These are phyloP conservation scores for Pittosporum tobira DNA, from an alignment of 129 eudicot species.

Conservation along the genomic window DNA sequence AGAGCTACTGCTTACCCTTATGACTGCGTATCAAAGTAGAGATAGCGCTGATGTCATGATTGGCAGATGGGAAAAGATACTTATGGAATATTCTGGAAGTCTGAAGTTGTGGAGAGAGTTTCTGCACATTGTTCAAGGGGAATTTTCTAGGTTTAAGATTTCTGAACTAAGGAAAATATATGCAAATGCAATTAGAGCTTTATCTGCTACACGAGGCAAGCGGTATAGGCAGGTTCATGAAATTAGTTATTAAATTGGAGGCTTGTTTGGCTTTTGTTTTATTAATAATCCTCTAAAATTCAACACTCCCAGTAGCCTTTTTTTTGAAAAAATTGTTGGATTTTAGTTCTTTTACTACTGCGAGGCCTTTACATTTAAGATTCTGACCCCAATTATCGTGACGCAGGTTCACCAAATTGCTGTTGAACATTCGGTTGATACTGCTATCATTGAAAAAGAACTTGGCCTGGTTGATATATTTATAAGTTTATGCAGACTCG, in stretches of 20 bases:
- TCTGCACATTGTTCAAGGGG: slow-evolving; percentile 59
- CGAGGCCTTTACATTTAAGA: background rate
- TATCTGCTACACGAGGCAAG: slow-evolving; percentile 72
- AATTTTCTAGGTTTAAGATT: slow-evolving; percentile 83
- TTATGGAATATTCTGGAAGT: slow-evolving; percentile 64
- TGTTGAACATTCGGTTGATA: slow-evolving; percentile 29
- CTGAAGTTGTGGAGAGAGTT: slow-evolving; percentile 80
- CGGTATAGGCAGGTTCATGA: slow-evolving; percentile 98
- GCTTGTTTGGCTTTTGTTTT: no score
- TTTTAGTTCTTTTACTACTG: background rate
- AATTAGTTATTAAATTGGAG: background rate
- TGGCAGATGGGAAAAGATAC: slow-evolving; percentile 90
- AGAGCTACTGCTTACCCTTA: slow-evolving; percentile 60
- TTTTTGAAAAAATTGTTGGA: no score
- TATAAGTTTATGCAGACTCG: slow-evolving; percentile 73
- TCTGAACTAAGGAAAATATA: slow-evolving; percentile 80
- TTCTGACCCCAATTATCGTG: slow-evolving; percentile 3
- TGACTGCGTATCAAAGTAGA: slow-evolving; percentile 69
- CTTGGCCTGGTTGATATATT: slow-evolving; percentile 72
- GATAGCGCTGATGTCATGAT: slow-evolving; percentile 67
- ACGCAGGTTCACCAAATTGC: slow-evolving; percentile 49
- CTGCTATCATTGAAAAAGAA: slow-evolving; percentile 46
- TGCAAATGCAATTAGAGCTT: slow-evolving; percentile 78
- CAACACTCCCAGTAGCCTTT: no score
- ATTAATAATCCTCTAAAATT: no score